Percentiles rank a stretch among this genome's conserved stretches.
These are phyloP conservation scores for Vitis rupestris DNA, from an alignment of 164 flowering plant genomes.

Conservation along the genomic window DNA sequence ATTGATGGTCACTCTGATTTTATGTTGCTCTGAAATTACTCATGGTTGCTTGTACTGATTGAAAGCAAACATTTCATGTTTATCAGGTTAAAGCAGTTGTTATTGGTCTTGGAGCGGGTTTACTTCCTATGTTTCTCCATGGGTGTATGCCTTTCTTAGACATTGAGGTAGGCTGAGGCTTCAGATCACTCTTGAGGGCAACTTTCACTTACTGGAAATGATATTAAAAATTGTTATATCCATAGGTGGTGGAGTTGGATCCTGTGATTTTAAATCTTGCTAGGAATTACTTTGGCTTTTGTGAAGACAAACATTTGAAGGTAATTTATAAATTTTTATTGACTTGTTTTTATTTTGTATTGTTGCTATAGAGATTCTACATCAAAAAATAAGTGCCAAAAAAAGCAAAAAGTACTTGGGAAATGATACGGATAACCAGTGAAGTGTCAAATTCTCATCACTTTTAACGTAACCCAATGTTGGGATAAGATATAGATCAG, in stretches of 20 bases:
- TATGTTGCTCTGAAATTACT: background rate
- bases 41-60: background rate
- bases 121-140: conserved; percentile 91
- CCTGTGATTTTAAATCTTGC: conserved; percentile 62
- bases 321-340: conserved; percentile 27
- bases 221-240: background rate
- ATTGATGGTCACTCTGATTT: background rate
- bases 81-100: conserved; percentile 64
- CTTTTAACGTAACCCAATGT: too few relatives aligned
- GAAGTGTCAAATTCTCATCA: too few relatives aligned
- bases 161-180: conserved; percentile 56
- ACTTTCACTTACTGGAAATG: conserved; percentile 2
- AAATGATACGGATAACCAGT: too few relatives aligned
- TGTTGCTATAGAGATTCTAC: too few relatives aligned
- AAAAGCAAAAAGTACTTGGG: too few relatives aligned
- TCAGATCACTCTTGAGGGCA: background rate
- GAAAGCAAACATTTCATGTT: background rate
- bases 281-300: conserved; percentile 63
- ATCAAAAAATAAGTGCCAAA: too few relatives aligned
- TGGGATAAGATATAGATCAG: too few relatives aligned
- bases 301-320: conserved; percentile 67
- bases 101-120: conserved; percentile 95
- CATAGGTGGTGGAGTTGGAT: conserved; percentile 91
- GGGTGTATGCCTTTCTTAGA: conserved; percentile 54
- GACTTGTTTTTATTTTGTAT: too few relatives aligned